These are phyloP conservation scores for Lentinus brumalis DNA, from an alignment of 768 basidiomycete species.

Conservation along the genomic window DNA sequence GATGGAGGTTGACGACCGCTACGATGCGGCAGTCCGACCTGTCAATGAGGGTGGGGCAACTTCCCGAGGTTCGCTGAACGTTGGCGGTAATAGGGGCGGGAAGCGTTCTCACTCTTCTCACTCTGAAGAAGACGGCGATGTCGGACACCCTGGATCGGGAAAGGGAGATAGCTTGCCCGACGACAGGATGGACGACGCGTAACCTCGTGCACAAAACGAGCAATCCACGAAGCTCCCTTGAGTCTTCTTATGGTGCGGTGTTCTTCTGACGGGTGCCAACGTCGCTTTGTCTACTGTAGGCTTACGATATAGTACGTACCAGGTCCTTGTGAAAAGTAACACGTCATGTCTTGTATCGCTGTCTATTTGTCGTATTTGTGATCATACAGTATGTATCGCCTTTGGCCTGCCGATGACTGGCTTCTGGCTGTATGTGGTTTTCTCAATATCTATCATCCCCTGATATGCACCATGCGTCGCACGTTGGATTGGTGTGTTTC, in stretches of 20 bases:
- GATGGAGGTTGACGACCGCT: conserved; percentile 62
- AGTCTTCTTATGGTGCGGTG: conserved; percentile 6
- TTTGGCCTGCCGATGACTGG: not conserved
- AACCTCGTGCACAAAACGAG: conserved; percentile 5
- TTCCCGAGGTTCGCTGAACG: conserved; percentile 10
- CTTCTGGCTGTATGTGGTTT: conserved; percentile 19
- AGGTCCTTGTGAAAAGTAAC: conserved; percentile 6
- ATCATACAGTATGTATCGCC: conserved; percentile 5
- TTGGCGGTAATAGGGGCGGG: conserved; percentile 17
- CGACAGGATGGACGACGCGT: conserved; percentile 25
- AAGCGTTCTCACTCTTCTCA: conserved; percentile 23
- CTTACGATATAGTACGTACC: conserved; percentile 3
- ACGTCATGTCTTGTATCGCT: conserved; percentile 12
- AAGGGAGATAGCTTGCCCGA: conserved; percentile 14
- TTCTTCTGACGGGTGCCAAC: conserved; percentile 8
- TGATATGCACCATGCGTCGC: not conserved
- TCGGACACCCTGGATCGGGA: conserved; percentile 13
- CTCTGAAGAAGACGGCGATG: conserved; percentile 24
- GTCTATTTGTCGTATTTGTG: conserved; percentile 2
- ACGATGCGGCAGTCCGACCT: conserved; percentile 27
- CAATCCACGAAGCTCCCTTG: not conserved
- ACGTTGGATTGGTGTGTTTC: not conserved
- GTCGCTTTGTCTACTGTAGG: conserved; percentile 2
- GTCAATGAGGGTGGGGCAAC: conserved; percentile 18
- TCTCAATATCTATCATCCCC: conserved; percentile 8